Evolutionary conservation across 2,329 filamentous ascomycete species (phyloP).

Genomic region (Colletotrichum horii): DNA sequence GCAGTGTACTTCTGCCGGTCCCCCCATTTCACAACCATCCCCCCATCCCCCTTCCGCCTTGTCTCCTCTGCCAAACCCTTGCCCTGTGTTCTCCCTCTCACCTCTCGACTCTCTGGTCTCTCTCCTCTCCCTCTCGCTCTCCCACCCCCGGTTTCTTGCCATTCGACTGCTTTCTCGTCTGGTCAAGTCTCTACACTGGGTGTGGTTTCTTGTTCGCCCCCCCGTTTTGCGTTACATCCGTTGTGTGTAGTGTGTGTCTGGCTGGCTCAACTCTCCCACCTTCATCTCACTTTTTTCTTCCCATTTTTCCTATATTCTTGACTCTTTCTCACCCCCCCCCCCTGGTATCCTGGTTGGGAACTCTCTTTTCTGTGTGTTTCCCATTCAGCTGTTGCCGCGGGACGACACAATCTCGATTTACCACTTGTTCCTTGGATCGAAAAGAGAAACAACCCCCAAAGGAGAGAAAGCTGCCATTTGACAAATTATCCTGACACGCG

Average conservation of each 20-base stretch:
- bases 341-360: background rate
- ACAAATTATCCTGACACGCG: slow-evolving; percentile 1
- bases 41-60: slow-evolving; percentile 4
- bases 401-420: background rate
- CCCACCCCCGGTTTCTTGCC: background rate
- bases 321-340: background rate
- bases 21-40: slow-evolving; percentile 13
- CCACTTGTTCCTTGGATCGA: background rate
- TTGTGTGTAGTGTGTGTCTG: background rate
- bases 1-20: slow-evolving; percentile 1
- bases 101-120: background rate
- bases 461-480: background rate
- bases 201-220: background rate
- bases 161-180: background rate
- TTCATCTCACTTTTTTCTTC: background rate
- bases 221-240: background rate
- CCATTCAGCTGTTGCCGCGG: background rate
- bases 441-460: background rate
- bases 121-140: background rate
- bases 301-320: background rate
- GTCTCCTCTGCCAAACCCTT: slow-evolving; percentile 13
- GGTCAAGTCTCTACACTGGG: background rate
- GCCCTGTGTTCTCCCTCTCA: background rate
- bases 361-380: background rate
- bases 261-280: background rate